These are phyloP conservation scores for Fusarium verticillioides DNA, from an alignment of 2,329 filamentous ascomycete genomes.

Conservation along the genomic window DNA sequence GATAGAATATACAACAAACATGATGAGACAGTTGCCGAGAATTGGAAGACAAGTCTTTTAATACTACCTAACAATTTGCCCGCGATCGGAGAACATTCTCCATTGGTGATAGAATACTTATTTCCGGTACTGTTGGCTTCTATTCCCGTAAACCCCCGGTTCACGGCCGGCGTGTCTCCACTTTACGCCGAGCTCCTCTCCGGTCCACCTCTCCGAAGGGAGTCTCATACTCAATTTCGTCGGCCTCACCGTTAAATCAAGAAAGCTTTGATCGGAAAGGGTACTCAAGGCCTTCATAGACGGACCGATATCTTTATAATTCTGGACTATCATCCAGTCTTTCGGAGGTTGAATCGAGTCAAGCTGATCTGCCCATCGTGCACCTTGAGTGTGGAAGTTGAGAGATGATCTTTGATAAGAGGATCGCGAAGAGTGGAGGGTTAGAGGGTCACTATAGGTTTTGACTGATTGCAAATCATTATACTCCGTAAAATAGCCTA, in stretches of 20 bases:
- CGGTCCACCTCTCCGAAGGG: constrained; percentile 5
- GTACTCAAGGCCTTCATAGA: neutral
- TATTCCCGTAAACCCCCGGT: constrained; percentile 35
- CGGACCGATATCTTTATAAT: neutral
- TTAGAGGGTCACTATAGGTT: neutral
- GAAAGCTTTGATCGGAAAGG: neutral
- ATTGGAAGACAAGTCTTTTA: constrained; percentile 27
- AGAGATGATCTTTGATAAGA: neutral
- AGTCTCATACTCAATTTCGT: constrained; percentile 6
- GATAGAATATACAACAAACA: neutral
- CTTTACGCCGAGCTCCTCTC: constrained; percentile 22
- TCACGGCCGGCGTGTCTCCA: constrained; percentile 19
- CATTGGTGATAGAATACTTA: constrained; percentile 20
- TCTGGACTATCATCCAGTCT: neutral
- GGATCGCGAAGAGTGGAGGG: neutral
- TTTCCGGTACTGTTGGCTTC: constrained; percentile 22
- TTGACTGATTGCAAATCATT: neutral
- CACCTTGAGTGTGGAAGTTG: neutral
- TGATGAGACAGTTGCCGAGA: constrained; percentile 2
- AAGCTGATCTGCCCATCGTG: neutral
- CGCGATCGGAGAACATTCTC: constrained; percentile 38
- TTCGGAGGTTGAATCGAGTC: neutral
- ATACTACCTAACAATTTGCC: constrained; percentile 16
- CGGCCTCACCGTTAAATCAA: neutral
- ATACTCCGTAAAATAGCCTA: neutral